Percentiles rank a stretch among this genome's conserved stretches.
Evolutionary conservation across 2,329 filamentous ascomycete species (phyloP).

Genomic region (Fusarium verrucosum): DNA sequence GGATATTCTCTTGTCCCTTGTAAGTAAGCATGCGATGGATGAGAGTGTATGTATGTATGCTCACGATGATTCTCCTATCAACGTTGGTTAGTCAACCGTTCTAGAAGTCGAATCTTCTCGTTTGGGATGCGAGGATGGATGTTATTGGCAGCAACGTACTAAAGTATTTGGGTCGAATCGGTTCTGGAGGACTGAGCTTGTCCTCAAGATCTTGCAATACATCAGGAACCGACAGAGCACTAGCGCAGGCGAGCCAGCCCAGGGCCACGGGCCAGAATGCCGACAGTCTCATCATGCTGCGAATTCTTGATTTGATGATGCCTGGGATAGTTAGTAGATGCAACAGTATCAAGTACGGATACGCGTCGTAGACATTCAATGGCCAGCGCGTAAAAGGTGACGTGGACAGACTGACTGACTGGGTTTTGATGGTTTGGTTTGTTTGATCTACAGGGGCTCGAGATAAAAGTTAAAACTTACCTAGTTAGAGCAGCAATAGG

Average conservation of each 20-base stretch:
- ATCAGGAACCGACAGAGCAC: constrained; percentile 12
- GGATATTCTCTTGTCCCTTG: constrained; percentile 27
- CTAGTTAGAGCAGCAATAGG: neutral
- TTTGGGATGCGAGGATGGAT: neutral
- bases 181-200: constrained; percentile 5
- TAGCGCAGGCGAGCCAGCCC: constrained; percentile 19
- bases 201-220: constrained; percentile 12
- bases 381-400: constrained; percentile 8
- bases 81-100: neutral
- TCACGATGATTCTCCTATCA: constrained; percentile 38
- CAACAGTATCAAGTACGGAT: no score
- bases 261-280: neutral
- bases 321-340: no score
- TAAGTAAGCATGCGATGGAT: constrained; percentile 13
- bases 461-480: neutral
- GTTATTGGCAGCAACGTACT: constrained; percentile 12
- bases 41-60: neutral
- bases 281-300: constrained; percentile 9
- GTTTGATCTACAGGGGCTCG: constrained; percentile 11
- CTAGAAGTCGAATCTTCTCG: neutral
- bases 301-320: neutral
- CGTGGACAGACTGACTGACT: constrained; percentile 2
- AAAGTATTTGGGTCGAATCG: constrained; percentile 30
- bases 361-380: neutral
- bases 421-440: neutral